phyloP scores from a whole-genome alignment of 2,329 filamentous ascomycete species.

The Colletotrichum cereale region DNA sequence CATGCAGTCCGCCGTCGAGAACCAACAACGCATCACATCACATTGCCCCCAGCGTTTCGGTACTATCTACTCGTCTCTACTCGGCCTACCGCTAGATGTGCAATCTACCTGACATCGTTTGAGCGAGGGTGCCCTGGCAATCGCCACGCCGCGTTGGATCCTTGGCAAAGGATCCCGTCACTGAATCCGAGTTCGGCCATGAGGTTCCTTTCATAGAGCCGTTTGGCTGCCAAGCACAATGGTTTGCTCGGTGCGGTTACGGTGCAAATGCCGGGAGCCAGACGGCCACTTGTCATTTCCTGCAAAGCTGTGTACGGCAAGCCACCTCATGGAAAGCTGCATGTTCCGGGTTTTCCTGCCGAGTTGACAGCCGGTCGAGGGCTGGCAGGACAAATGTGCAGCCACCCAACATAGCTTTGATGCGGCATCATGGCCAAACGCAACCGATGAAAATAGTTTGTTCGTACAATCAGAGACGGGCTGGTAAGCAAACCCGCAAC shows the following conservation, averaged over 20 bases:
- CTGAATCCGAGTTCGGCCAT: slow-evolving; percentile 1
- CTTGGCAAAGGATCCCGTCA: not conserved
- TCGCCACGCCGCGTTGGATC: not conserved
- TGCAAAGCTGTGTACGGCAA: slow-evolving; percentile 4
- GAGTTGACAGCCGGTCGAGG: slow-evolving; percentile 17
- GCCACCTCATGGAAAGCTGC: slow-evolving; percentile 17
- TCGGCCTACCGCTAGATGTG: not conserved
- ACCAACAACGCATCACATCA: slow-evolving; percentile 17
- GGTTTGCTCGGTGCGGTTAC: not conserved
- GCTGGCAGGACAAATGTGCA: not conserved
- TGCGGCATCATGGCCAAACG: not conserved
- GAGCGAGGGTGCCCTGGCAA: not conserved
- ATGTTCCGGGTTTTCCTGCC: slow-evolving; percentile 11
- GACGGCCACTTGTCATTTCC: not conserved
- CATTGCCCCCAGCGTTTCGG: slow-evolving; percentile 7
- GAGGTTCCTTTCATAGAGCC: not conserved
- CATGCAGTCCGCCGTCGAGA: slow-evolving; percentile 28
- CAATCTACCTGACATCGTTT: not conserved
- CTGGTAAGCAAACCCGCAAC: slow-evolving; percentile 1
- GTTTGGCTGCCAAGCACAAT: slow-evolving; percentile 12
- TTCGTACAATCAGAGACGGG: not conserved
- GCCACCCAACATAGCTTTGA: not conserved
- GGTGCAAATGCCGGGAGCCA: not conserved
- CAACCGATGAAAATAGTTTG: not conserved
- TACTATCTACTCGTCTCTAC: not conserved